Evolutionary conservation across 2,329 filamentous ascomycete species (phyloP), one percentile per base, ranked within the genome.

Genomic region (Xylariaceae sp.): DNA sequence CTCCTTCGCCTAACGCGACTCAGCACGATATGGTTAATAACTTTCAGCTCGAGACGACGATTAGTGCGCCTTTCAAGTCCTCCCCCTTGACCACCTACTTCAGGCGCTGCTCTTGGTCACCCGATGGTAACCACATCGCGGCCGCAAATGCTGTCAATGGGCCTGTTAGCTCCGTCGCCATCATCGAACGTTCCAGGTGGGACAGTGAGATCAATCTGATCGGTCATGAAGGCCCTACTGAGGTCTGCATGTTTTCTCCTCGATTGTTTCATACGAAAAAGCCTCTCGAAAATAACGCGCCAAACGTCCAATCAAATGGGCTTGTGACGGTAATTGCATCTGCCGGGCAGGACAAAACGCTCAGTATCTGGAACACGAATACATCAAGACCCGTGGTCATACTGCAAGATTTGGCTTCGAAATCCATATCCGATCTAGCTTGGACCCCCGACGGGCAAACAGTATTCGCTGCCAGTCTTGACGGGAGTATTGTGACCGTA

Each of bases 301-400:
- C 78, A 54, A 78, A 82, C 39, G 79, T 78, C 0, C 75, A 77
- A 53, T 73, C 72, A 35, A 74, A 76, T 37, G 77, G 63, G 68
- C 81, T 85, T 13, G 91, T 97, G 2, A 97, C 93, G 0, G 93
- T 99, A 0, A 95, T 99, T 67, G 94, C 95, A 7, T 97, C 93
- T 63, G 94, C 93, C 4, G 95, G 94, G 2, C 94, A 96, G 70
- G 94, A 99, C 73, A 97, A 97, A 75, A 94, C 92, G 2, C 76
- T 99, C 48, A 97, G 91, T 69, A 88, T 99, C 44, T 99, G 94
- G 94, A 97, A 97, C 68, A 99, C 95, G 1, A 96, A 92, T 70
- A 96, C 90, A 23, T 92, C 94, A 0, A 81, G 94, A 18, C 94
- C 94, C 0, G 87, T 97, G 17, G 87, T 97, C 17, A 92, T 97